phyloP scores from a whole-genome alignment of 1,139 yeast genomes.

The Sugiyamaella grinbergsii region DNA sequence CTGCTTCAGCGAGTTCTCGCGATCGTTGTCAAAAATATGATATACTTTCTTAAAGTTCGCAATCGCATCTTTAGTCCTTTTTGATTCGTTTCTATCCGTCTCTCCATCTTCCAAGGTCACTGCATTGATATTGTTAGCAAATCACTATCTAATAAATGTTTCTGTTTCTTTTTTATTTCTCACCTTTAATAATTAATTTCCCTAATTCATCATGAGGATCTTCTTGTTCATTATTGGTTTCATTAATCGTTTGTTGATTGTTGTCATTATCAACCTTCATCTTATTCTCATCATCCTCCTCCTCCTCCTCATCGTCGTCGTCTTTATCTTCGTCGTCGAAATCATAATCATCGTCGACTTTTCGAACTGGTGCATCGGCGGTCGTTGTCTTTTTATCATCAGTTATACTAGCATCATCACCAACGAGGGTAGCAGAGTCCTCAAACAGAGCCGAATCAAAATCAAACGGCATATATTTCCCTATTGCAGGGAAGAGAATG shows the following conservation, averaged over 20 bases:
- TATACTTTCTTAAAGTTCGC: slow-evolving; percentile 54
- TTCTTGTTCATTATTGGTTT: slow-evolving; percentile 18
- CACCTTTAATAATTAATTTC: slow-evolving; percentile 19
- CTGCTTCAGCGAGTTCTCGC: slow-evolving; percentile 74
- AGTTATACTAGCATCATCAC: no score
- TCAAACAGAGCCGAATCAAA: slow-evolving; percentile 37
- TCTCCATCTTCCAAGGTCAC: slow-evolving; percentile 22
- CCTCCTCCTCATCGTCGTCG: slow-evolving; percentile 22
- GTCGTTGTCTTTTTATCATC: no score
- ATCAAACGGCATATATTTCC: slow-evolving; percentile 32
- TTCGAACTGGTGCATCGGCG: slow-evolving; percentile 24
- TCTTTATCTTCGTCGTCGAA: slow-evolving; percentile 36
- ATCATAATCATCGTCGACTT: slow-evolving; percentile 38
- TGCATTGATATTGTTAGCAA: slow-evolving; percentile 4
- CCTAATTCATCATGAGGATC: slow-evolving; percentile 20
- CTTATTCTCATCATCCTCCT: slow-evolving; percentile 23
- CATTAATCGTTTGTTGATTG: slow-evolving; percentile 11
- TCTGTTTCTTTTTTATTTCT: slow-evolving; percentile 1
- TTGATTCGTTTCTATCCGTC: slow-evolving; percentile 11
- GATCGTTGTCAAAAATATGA: slow-evolving; percentile 82
- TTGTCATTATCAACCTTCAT: slow-evolving; percentile 20
- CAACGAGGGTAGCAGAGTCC: slow-evolving; percentile 20
- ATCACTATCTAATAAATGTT: no score
- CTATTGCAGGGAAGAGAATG: slow-evolving; percentile 36
- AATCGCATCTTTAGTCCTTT: slow-evolving; percentile 29